A percentile compares a stretch with the other conserved stretches of the same genome.
Evolutionary conservation across 495 filamentous ascomycete species (phyloP).

Genomic region (Xylaria nigripes): DNA sequence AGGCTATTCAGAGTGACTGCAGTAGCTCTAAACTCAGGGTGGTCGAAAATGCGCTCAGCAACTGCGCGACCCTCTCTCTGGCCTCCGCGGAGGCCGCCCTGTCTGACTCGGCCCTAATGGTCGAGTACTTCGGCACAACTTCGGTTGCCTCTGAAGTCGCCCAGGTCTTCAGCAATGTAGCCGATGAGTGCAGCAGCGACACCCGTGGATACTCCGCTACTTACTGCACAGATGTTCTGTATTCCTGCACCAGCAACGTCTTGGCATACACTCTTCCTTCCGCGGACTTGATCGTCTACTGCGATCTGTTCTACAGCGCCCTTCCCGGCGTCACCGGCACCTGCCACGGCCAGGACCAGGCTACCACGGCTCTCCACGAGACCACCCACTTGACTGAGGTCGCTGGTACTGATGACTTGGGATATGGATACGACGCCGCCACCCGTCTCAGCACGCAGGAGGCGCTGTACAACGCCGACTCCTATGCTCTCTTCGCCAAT

Average conservation of each 20-base stretch:
- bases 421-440: constrained; percentile 48
- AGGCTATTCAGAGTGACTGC: constrained; percentile 40
- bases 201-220: constrained; percentile 38
- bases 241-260: constrained; percentile 44
- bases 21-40: constrained; percentile 33
- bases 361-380: constrained; percentile 54
- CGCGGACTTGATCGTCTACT: constrained; percentile 47
- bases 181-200: constrained; percentile 40
- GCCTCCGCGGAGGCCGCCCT: constrained; percentile 44
- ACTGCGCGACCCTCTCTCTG: constrained; percentile 45
- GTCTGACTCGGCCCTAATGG: constrained; percentile 46
- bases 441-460: constrained; percentile 30
- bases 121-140: constrained; percentile 54
- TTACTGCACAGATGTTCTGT: constrained; percentile 47
- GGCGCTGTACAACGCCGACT: constrained; percentile 51
- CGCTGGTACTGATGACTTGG: constrained; percentile 43
- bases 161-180: constrained; percentile 43
- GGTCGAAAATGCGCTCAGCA: constrained; percentile 40
- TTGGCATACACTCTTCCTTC: constrained; percentile 52
- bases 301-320: constrained; percentile 46
- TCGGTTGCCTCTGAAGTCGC: constrained; percentile 42
- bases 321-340: constrained; percentile 37
- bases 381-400: constrained; percentile 47
- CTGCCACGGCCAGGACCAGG: constrained; percentile 52
- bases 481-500: constrained; percentile 53